A percentile compares a stretch with the other conserved stretches of the same genome.
phyloP scores from a whole-genome alignment of 176 grass and related monocot genomes.

The Triticum urartu region DNA sequence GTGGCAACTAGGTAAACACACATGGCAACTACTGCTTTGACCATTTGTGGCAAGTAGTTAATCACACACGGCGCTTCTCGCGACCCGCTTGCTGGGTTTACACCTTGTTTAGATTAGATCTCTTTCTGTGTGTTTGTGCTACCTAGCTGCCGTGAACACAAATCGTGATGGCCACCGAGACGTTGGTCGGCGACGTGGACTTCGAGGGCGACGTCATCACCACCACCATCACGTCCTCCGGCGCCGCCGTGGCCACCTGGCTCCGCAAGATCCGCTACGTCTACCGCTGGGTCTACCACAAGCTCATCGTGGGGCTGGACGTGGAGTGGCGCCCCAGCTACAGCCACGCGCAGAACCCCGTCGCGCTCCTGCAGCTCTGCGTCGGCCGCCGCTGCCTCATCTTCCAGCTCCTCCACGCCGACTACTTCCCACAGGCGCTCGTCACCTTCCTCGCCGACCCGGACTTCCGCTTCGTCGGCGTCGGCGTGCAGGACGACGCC shows the following conservation, averaged over 20 bases:
- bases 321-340: constrained; percentile 59
- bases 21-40: too few species aligned
- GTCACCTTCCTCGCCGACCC: constrained; percentile 26
- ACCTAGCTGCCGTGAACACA: too few species aligned
- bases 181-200: not conserved
- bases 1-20: too few species aligned
- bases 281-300: not conserved
- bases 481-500: constrained; percentile 14
- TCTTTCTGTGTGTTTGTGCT: too few species aligned
- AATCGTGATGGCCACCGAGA: too few species aligned
- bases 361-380: constrained; percentile 27
- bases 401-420: constrained; percentile 64
- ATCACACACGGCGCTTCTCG: too few species aligned
- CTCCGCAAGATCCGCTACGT: constrained; percentile 18
- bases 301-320: constrained; percentile 53
- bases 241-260: constrained; percentile 24
- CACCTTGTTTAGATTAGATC: too few species aligned
- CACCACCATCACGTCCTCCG: constrained; percentile 38
- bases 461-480: constrained; percentile 38
- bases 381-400: constrained; percentile 42
- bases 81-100: too few species aligned
- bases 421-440: constrained; percentile 34
- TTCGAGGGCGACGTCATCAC: not conserved
- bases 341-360: constrained; percentile 13
- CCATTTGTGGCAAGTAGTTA: too few species aligned